These are phyloP conservation scores for Cladosporium oxysporum DNA, from an alignment of 2,329 filamentous ascomycete genomes.

Conservation along the genomic window DNA sequence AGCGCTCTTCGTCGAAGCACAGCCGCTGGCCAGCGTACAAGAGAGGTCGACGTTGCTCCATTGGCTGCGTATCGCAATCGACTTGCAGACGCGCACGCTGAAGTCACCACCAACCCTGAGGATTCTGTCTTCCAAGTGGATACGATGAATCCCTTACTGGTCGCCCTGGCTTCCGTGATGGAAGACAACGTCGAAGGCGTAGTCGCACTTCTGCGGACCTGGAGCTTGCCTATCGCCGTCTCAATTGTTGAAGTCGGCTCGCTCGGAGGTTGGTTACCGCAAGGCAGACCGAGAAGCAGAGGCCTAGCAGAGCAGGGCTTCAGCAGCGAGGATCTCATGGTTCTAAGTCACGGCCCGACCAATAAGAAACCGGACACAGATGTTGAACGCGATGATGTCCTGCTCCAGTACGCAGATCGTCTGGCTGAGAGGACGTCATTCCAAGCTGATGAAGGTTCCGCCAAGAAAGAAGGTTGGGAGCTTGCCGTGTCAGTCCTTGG, in stretches of 20 bases:
- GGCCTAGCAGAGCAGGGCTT: conserved; percentile 62
- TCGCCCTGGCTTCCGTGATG: conserved; percentile 78
- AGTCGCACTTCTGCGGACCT: conserved; percentile 71
- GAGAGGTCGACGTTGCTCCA: conserved; percentile 54
- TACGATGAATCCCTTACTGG: conserved; percentile 71
- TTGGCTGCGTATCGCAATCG: conserved; percentile 72
- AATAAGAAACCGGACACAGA: conserved; percentile 49
- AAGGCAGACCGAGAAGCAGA: conserved; percentile 54
- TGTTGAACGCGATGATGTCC: conserved; percentile 81
- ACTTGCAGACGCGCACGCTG: conserved; percentile 68
- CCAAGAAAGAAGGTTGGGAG: conserved; percentile 73
- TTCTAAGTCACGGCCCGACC: conserved; percentile 70
- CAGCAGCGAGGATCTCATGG: conserved; percentile 80
- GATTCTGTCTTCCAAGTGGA: conserved; percentile 73
- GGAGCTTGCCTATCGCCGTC: conserved; percentile 78
- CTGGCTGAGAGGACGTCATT: conserved; percentile 48
- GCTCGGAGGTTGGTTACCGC: conserved; percentile 78
- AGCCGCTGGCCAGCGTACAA: conserved; percentile 40
- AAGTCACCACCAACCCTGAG: conserved; percentile 63
- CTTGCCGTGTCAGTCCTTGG: conserved; percentile 80
- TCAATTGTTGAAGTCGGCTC: conserved; percentile 81
- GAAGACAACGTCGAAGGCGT: conserved; percentile 79
- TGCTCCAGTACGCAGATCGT: conserved; percentile 74
- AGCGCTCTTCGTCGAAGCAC: conserved; percentile 41
- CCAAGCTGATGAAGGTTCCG: conserved; percentile 7